phyloP scores from a whole-genome alignment of 129 eudicot genomes.

The Ambrosia trifida region DNA sequence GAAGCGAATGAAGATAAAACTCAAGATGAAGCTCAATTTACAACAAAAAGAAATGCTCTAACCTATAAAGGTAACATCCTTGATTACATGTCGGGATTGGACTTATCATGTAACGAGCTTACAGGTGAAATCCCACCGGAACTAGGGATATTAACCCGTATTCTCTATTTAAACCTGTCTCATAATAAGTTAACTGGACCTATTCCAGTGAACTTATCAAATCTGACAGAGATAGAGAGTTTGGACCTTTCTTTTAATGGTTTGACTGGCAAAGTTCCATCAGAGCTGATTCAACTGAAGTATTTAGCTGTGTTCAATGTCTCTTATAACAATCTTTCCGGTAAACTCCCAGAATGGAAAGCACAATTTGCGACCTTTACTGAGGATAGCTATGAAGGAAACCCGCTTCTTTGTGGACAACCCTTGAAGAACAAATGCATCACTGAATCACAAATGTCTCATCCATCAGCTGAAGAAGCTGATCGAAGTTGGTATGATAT shows the following conservation, averaged over 20 bases:
- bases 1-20: background rate
- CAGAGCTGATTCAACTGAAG: slow-evolving; percentile 4
- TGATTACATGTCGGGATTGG: slow-evolving; percentile 28
- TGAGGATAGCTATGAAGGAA: slow-evolving; percentile 20
- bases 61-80: slow-evolving; percentile 30
- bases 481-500: slow-evolving; percentile 25
- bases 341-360: slow-evolving; percentile 26
- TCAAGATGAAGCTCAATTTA: slow-evolving; percentile 13
- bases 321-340: slow-evolving; percentile 16
- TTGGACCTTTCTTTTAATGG: slow-evolving; percentile 28
- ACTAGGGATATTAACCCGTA: slow-evolving; percentile 17
- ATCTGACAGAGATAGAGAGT: slow-evolving; percentile 22
- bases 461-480: background rate
- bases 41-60: slow-evolving; percentile 20
- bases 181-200: slow-evolving; percentile 24
- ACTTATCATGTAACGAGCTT: slow-evolving; percentile 32
- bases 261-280: slow-evolving; percentile 23
- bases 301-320: slow-evolving; percentile 20
- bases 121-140: slow-evolving; percentile 28
- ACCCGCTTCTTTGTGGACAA: background rate
- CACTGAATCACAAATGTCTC: too few species aligned
- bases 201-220: slow-evolving; percentile 23
- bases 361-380: slow-evolving; percentile 27
- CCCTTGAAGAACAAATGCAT: slow-evolving; percentile 19
- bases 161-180: slow-evolving; percentile 32